Percentiles rank a stretch among this genome's conserved stretches.
Evolutionary conservation across 2,329 filamentous ascomycete genomes (phyloP).

Genomic region (Aureobasidium sp.): DNA sequence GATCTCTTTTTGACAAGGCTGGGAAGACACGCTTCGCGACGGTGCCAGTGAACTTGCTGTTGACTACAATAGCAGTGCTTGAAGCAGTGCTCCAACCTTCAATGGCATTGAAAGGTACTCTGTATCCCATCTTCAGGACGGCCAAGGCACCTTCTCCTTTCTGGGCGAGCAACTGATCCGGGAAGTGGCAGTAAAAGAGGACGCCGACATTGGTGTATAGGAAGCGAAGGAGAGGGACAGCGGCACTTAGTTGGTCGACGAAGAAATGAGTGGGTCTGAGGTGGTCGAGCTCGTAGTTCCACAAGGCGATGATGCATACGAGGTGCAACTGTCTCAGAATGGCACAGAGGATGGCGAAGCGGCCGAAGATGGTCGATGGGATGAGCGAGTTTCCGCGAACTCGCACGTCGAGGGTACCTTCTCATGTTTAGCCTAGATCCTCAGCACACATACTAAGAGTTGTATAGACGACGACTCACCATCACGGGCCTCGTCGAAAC

Average conservation of each 20-base stretch:
- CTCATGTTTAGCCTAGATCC: conserved; percentile 13
- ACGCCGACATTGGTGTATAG: conserved; percentile 57
- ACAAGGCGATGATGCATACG: conserved; percentile 54
- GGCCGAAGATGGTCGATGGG: conserved; percentile 66
- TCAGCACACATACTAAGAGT: background rate
- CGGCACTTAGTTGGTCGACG: conserved; percentile 87
- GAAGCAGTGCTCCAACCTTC: conserved; percentile 87
- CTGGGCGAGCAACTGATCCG: conserved; percentile 78
- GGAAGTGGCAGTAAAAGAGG: conserved; percentile 98
- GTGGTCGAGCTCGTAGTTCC: conserved; percentile 53
- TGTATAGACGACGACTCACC: conserved; percentile 43
- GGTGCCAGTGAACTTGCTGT: conserved; percentile 77
- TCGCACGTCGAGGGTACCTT: conserved; percentile 86
- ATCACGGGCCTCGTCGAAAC: conserved; percentile 93
- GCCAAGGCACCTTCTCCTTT: conserved; percentile 48
- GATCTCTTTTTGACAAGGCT: conserved; percentile 48
- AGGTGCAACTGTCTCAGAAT: conserved; percentile 84
- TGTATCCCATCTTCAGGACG: conserved; percentile 56
- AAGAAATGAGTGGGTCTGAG: conserved; percentile 68
- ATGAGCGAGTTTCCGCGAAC: conserved; percentile 77
- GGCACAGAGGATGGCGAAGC: conserved; percentile 85
- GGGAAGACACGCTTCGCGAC: conserved; percentile 72
- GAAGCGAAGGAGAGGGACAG: conserved; percentile 70
- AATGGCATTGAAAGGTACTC: conserved; percentile 76
- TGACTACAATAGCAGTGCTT: conserved; percentile 84